A percentile compares a stretch with the other conserved stretches of the same genome.
phyloP scores from a whole-genome alignment of 306 rosid genomes.

The Medicago arabica region DNA sequence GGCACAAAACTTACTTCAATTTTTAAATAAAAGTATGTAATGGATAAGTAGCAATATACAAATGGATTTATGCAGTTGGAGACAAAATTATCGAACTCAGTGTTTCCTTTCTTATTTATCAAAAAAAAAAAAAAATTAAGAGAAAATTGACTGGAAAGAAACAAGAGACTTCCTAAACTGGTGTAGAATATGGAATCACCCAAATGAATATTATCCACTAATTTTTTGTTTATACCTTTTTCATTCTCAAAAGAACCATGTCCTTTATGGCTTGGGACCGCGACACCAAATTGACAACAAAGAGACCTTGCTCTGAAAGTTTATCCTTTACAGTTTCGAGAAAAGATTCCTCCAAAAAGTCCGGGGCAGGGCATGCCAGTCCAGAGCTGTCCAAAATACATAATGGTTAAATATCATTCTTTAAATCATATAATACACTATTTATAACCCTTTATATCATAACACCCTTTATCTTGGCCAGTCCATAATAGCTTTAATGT shows the following conservation, averaged over 20 bases:
- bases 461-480: slow-evolving; percentile 7
- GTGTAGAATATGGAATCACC: background rate
- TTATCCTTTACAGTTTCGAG: slow-evolving; percentile 66
- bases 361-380: slow-evolving; percentile 88
- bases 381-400: slow-evolving; percentile 67
- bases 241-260: slow-evolving; percentile 66
- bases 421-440: slow-evolving; percentile 31
- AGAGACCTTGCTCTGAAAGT: slow-evolving; percentile 78
- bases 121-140: no score
- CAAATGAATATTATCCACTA: slow-evolving; percentile 32
- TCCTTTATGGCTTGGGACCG: slow-evolving; percentile 81
- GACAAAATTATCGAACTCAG: background rate
- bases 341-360: slow-evolving; percentile 77
- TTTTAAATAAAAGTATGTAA: background rate
- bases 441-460: slow-evolving; percentile 3
- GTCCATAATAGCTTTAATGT: slow-evolving; percentile 13
- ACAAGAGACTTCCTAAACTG: background rate
- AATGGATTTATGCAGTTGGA: background rate
- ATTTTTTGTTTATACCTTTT: slow-evolving; percentile 63
- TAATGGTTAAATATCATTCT: slow-evolving; percentile 23
- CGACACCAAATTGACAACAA: slow-evolving; percentile 82
- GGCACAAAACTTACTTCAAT: background rate
- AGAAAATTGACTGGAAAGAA: background rate
- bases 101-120: slow-evolving; percentile 7
- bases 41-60: background rate